Evolutionary conservation across 179 eudicot species (phyloP).

Genomic region (Corrigiola litoralis): DNA sequence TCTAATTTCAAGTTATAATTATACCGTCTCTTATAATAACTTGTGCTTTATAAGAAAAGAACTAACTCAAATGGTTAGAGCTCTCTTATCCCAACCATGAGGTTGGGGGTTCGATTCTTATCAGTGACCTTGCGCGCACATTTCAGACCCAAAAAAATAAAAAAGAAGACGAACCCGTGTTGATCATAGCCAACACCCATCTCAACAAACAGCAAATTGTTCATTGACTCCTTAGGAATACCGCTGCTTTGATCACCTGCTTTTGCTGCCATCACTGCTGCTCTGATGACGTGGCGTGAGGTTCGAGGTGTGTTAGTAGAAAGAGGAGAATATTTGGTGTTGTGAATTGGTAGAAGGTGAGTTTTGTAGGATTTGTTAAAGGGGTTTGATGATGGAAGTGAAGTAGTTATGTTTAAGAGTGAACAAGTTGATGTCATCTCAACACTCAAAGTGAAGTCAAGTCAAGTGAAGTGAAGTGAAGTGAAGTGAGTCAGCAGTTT

Average conservation of each 20-base stretch:
- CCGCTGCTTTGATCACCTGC: conserved; percentile 26
- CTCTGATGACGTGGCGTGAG: conserved; percentile 15
- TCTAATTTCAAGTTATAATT: no score
- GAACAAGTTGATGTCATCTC: conserved; percentile 9
- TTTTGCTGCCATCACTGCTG: conserved; percentile 23
- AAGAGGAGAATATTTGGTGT: not conserved
- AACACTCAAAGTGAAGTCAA: no score
- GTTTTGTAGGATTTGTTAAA: conserved; percentile 2
- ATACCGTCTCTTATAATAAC: no score
- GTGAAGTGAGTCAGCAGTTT: no score
- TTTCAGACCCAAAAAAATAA: no score
- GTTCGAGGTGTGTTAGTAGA: conserved; percentile 11
- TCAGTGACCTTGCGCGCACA: no score
- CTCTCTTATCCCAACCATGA: no score
- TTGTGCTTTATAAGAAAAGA: no score
- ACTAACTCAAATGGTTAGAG: no score
- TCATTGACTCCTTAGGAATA: conserved; percentile 30
- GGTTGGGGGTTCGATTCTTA: no score
- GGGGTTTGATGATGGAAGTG: not conserved
- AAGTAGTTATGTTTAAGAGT: not conserved
- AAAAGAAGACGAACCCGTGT: conserved; percentile 53
- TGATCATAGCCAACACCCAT: conserved; percentile 99
- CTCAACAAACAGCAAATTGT: conserved; percentile 79
- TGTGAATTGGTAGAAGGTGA: not conserved
- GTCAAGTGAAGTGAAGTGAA: not conserved